Evolutionary conservation across 352 stramenopile species (phyloP).

Genomic region (Elongisporangium senticosum): DNA sequence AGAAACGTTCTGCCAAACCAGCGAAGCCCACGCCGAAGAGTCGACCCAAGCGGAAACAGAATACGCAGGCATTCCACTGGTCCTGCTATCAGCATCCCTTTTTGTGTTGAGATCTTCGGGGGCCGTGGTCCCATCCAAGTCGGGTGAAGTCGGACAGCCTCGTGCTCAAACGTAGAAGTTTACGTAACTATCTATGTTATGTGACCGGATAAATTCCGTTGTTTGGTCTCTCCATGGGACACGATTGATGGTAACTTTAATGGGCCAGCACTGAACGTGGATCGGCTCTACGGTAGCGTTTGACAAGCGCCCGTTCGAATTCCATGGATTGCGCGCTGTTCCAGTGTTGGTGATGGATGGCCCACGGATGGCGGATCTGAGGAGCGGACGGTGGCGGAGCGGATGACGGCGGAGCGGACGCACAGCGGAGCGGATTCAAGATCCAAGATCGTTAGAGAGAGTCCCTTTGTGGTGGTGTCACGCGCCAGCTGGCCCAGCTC

Average conservation of each 20-base stretch:
- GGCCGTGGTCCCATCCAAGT: neutral
- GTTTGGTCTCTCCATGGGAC: too few species aligned
- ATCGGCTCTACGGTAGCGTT: neutral
- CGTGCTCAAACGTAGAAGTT: neutral
- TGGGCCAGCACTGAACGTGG: neutral
- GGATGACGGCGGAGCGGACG: neutral
- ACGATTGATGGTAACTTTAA: neutral
- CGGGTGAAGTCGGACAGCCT: neutral
- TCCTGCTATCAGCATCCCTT: too few species aligned
- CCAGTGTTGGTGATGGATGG: neutral
- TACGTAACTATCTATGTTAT: conserved; percentile 1
- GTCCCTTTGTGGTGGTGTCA: neutral
- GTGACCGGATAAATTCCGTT: neutral
- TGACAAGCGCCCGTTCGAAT: neutral
- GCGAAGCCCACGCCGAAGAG: too few species aligned
- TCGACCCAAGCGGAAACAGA: neutral
- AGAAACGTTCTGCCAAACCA: too few species aligned
- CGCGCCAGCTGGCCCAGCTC: neutral
- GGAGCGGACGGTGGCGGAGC: neutral
- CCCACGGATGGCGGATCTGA: neutral
- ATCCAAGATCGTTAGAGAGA: neutral
- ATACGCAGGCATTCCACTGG: neutral
- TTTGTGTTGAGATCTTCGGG: neutral
- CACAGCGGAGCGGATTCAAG: neutral
- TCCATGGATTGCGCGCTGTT: neutral